Base-by-base conservation (phyloP, 108 stramenopile genomes). In the Chaetoceros muelleri region DNA sequence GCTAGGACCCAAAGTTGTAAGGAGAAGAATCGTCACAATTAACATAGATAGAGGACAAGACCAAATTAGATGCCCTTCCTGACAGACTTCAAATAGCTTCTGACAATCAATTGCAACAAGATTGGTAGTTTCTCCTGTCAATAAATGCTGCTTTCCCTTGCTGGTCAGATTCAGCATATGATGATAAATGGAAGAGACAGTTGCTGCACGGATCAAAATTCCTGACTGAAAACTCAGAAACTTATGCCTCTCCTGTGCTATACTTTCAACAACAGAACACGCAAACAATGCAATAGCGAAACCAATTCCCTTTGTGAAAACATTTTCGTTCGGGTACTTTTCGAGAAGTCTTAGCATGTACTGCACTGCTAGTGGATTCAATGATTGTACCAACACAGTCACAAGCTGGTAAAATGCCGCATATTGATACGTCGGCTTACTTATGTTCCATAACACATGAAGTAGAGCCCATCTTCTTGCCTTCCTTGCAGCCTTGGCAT, bases 31-130 rank as follows among this genome's bases (percentile, higher is more conserved):
- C 5, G 79, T 69, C n/a, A 92, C 94, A 21, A 95, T 22, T 2
- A 76, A 45, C 70, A 92, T 75, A 28, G 62, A 64, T 1, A 95
- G 58, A 3, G 94, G 94, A 18, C 84, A 62, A 49, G 80, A 71
- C 94, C 94, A 95, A 18, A 91, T 55, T 51, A 93, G 60, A 73
- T 95, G 88, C n/a, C 79, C 82, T 44, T 90, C 87, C 47, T 82
- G 85, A 7, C 77, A 62, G 2, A 85, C 81, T 72, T 90, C 88
- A 59, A 71, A 89, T 27, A 90, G 30, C 52, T 89, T 93, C 60
- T 93, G 87, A 0, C 79, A 60, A 58, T 95, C 94, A n/a, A 86
- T 76, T 0, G 83, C 84, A 16, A 93, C 73, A 5, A 95, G 58
- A 26, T 80, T 93, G 46, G 78, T 77, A 20, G 86, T 67, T 49